Conservation (phyloP, 108 stramenopile genomes). For the Nannochloropsis granulata region DNA sequence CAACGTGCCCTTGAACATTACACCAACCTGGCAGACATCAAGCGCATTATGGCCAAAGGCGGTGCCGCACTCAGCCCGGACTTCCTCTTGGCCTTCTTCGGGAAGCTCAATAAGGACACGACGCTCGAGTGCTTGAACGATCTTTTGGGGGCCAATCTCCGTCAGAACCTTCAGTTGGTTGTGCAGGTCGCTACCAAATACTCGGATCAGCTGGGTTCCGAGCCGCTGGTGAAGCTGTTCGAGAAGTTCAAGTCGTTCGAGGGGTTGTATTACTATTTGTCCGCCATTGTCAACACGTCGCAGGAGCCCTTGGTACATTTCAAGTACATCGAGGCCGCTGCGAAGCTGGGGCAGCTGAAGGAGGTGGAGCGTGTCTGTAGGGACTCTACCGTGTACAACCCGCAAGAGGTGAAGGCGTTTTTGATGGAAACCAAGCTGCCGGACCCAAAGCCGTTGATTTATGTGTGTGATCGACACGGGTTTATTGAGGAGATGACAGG, state of each 20-base stretch:
- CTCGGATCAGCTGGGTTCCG: slow-evolving; percentile 88
- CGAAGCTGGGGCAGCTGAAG: slow-evolving; percentile 42
- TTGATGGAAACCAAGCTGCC: slow-evolving; percentile 96
- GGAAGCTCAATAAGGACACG: slow-evolving; percentile 79
- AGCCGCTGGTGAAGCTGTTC: slow-evolving; percentile 80
- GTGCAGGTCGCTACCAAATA: slow-evolving; percentile 97
- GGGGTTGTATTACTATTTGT: slow-evolving; percentile 69
- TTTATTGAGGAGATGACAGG: slow-evolving; percentile 97
- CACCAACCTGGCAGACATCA: slow-evolving; percentile 95
- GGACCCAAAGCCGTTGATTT: slow-evolving; percentile 95
- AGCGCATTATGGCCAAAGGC: slow-evolving; percentile 73
- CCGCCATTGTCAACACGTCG: slow-evolving; percentile 75
- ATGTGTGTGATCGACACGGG: slow-evolving; percentile 97
- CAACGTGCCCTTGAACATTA: slow-evolving; percentile 99
- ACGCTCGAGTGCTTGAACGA: slow-evolving; percentile 84
- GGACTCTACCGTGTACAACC: slow-evolving; percentile 94
- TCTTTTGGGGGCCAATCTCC: slow-evolving; percentile 66
- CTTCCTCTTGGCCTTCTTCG: slow-evolving; percentile 91
- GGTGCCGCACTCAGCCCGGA: slow-evolving; percentile 86
- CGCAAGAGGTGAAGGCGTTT: slow-evolving; percentile 86
- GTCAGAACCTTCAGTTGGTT: slow-evolving; percentile 82
- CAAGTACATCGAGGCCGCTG: slow-evolving; percentile 71
- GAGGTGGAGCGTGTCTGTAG: slow-evolving; percentile 91
- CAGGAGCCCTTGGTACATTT: slow-evolving; percentile 95
- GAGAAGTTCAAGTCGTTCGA: slow-evolving; percentile 89